Base-by-base conservation (phyloP, 176 grass and related monocot genomes). In the Eragrostis nindensis region DNA sequence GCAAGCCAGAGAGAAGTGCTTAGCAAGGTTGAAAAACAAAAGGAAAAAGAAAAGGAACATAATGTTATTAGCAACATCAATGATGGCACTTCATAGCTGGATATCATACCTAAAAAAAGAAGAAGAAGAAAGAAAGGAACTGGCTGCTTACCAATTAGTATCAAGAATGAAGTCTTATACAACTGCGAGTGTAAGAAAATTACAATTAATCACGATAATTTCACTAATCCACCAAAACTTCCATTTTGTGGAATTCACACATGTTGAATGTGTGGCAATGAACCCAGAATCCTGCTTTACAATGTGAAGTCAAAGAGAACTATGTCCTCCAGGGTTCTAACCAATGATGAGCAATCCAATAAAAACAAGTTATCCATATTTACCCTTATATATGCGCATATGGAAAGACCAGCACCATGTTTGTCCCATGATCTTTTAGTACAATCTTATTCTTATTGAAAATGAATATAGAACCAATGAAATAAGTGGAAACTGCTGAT, bases 1-100 rank as follows among this genome's bases (percentile, higher is more conserved):
- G 18, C 10, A 95, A 54, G 46, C 11, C 0, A 88, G 48, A 74
- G 69, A 17, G 87, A 87, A 99, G 44, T 27, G 55, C 7, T 79
- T 73, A 87, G 70, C 50, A 82, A 62, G 18, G 40, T 25, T 55
- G 9, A 18, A 66, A 59, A 63, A 75, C 18, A 71, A 70, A 45
- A 73, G 19, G 16, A 64, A 70, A 45, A 73, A 19, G 16, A 64
- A 42, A 8, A 61, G 24, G 6, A 55, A 9, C 5, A 36, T 3
- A 18, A 22, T 66, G 36, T 1, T 71, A 50, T 53, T 65, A 7
- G 49, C 12, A 50, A 73, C 57, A 73, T 66, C 12, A 70, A 77
- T 26, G 39, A 67, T 19, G 15, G 25, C 57, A 73, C 46, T 44
- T 25, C 9, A 43, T 36, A 83, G 40, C 10, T 65, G 63, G 22